Percentiles rank a stretch among this genome's conserved stretches.
Conservation (phyloP, 2,329 filamentous ascomycete species). For the Penicillium sp. region DNA sequence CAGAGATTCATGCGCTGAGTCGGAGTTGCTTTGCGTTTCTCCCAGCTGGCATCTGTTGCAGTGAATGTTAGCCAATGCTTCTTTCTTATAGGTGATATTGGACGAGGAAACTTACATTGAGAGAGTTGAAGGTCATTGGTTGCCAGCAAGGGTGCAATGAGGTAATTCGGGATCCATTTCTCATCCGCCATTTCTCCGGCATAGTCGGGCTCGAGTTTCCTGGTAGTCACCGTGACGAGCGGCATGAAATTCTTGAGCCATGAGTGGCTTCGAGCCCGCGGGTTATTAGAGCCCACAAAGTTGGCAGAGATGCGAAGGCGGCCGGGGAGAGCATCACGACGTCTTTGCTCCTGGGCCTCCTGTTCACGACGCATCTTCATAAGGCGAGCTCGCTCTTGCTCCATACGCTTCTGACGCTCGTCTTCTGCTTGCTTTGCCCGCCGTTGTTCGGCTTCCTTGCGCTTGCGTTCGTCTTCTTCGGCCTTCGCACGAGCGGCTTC, state of each 20-base stretch:
- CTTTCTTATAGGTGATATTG: background rate
- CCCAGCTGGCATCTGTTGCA: slow-evolving; percentile 47
- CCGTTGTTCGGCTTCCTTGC: slow-evolving; percentile 48
- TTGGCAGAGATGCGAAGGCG: slow-evolving; percentile 50
- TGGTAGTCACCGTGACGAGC: slow-evolving; percentile 48
- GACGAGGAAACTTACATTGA: slow-evolving; percentile 44
- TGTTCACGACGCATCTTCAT: slow-evolving; percentile 50
- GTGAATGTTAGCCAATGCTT: slow-evolving; percentile 14
- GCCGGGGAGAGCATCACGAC: slow-evolving; percentile 51
- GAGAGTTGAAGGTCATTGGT: slow-evolving; percentile 55
- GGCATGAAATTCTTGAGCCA: slow-evolving; percentile 54
- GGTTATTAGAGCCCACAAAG: slow-evolving; percentile 49
- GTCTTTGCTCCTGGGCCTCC: slow-evolving; percentile 51
- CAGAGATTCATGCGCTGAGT: slow-evolving; percentile 52
- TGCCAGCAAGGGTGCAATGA: slow-evolving; percentile 53
- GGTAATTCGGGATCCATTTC: slow-evolving; percentile 54
- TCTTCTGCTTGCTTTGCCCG: slow-evolving; percentile 52
- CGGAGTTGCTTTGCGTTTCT: slow-evolving; percentile 48
- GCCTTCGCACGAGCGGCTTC: slow-evolving; percentile 45
- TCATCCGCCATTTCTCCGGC: slow-evolving; percentile 44
- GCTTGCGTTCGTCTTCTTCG: slow-evolving; percentile 48
- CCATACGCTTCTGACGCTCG: slow-evolving; percentile 48
- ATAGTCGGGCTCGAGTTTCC: slow-evolving; percentile 48
- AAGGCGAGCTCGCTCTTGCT: slow-evolving; percentile 48
- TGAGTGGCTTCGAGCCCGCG: slow-evolving; percentile 44